phyloP scores from a whole-genome alignment of 2,329 filamentous ascomycete species.

The Rhexocercosporidium sp. region DNA sequence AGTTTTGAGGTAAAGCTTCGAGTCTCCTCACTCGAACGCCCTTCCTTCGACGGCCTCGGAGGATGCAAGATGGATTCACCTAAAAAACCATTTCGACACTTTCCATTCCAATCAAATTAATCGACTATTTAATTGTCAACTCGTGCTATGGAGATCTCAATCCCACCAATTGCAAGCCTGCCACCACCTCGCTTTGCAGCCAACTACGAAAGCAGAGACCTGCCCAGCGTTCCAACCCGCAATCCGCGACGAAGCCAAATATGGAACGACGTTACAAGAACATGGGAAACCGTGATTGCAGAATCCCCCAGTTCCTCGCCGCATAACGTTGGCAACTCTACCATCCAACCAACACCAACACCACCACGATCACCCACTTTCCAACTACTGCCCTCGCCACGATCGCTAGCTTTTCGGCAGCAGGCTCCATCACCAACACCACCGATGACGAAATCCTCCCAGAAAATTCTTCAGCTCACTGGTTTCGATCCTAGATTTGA shows the following conservation, averaged over 20 bases:
- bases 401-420: neutral
- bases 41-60: neutral
- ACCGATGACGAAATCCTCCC: slow-evolving; percentile 26
- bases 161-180: neutral
- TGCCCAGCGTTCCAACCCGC: neutral
- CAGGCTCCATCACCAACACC: neutral
- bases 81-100: neutral
- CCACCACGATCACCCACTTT: neutral
- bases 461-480: slow-evolving; percentile 33
- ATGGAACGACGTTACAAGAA: neutral
- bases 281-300: neutral
- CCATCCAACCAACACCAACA: neutral
- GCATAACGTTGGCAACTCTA: neutral
- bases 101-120: neutral
- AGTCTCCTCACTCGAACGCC: neutral
- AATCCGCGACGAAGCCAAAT: slow-evolving; percentile 7
- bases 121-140: neutral
- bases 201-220: slow-evolving; percentile 5
- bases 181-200: slow-evolving; percentile 1
- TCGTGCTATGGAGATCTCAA: neutral
- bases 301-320: neutral
- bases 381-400: neutral
- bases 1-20: neutral
- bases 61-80: neutral
- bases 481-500: slow-evolving; percentile 30